Evolutionary conservation across 1,284 basidiomycete species (phyloP).

Genomic region (Pisolithus thermaeus): DNA sequence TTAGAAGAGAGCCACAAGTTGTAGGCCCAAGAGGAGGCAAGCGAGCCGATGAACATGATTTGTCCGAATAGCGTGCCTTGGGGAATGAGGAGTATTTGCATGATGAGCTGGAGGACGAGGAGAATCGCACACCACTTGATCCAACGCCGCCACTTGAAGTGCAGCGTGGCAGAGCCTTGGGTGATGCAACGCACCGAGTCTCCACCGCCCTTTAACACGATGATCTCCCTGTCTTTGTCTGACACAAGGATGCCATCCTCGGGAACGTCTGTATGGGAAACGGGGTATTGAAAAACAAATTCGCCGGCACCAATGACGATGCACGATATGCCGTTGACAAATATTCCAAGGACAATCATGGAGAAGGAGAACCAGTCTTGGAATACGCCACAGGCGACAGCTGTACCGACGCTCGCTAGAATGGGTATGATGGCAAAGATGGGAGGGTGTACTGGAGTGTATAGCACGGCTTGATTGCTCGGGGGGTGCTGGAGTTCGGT

Average conservation of each 20-base stretch:
- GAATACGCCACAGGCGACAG: conserved; percentile 10
- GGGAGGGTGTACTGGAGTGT: conserved; percentile 2
- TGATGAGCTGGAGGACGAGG: conserved; percentile 8
- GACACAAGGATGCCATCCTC: conserved; percentile 19
- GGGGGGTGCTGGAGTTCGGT: conserved; percentile 10
- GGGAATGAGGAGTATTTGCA: conserved; percentile 11
- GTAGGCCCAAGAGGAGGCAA: neutral
- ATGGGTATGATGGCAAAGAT: conserved; percentile 18
- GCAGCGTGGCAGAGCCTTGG: conserved; percentile 3
- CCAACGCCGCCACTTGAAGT: neutral
- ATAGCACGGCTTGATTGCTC: neutral
- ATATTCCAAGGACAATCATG: conserved; percentile 25
- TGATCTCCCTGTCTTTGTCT: neutral
- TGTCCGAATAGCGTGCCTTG: conserved; percentile 11
- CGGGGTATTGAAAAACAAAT: conserved; percentile 16
- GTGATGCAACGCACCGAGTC: conserved; percentile 5
- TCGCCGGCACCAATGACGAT: conserved; percentile 21
- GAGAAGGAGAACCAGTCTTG: conserved; percentile 23
- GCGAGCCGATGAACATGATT: conserved; percentile 9
- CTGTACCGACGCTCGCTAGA: conserved; percentile 14
- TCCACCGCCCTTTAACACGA: conserved; percentile 4
- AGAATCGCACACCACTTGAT: conserved; percentile 7
- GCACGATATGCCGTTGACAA: conserved; percentile 23
- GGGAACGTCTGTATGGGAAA: conserved; percentile 16
- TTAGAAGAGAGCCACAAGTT: conserved; percentile 7